A percentile compares a stretch with the other conserved stretches of the same genome.
Evolutionary conservation across 164 flowering plant species (phyloP).

Genomic region (Amborella trichopoda): DNA sequence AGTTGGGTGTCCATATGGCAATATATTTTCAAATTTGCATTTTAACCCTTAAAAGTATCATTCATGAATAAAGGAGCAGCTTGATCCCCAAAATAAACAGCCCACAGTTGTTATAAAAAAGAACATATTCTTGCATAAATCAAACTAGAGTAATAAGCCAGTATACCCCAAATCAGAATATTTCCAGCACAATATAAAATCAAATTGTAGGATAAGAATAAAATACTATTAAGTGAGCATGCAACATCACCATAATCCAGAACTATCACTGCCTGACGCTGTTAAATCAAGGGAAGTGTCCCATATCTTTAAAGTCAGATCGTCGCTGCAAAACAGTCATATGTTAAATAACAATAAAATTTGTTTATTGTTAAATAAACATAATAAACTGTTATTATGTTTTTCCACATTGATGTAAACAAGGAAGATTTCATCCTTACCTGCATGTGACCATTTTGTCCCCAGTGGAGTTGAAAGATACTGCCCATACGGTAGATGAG

Average conservation of each 20-base stretch:
- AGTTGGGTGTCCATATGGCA: too few relatives aligned
- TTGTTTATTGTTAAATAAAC: too few relatives aligned
- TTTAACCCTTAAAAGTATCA: too few relatives aligned
- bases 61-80: too few relatives aligned
- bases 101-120: too few relatives aligned
- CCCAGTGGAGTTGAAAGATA: conserved; percentile 22
- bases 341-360: too few relatives aligned
- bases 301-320: conserved; percentile 23
- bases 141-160: too few relatives aligned
- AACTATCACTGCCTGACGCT: conserved; percentile 6
- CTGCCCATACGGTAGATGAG: conserved; percentile 28
- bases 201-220: not conserved
- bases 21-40: too few relatives aligned
- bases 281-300: conserved; percentile 7
- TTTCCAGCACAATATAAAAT: too few relatives aligned
- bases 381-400: not conserved
- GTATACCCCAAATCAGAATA: too few relatives aligned
- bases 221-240: not conserved
- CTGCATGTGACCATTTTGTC: conserved; percentile 27
- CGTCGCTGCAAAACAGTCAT: conserved; percentile 15
- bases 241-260: conserved; percentile 14
- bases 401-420: not conserved
- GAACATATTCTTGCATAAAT: too few relatives aligned
- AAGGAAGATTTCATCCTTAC: conserved; percentile 6
- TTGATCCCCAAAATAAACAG: too few relatives aligned